Percentiles rank a stretch among this genome's conserved stretches.
Conservation (phyloP, 306 rosid genomes). For the Crataegus laevigata region DNA sequence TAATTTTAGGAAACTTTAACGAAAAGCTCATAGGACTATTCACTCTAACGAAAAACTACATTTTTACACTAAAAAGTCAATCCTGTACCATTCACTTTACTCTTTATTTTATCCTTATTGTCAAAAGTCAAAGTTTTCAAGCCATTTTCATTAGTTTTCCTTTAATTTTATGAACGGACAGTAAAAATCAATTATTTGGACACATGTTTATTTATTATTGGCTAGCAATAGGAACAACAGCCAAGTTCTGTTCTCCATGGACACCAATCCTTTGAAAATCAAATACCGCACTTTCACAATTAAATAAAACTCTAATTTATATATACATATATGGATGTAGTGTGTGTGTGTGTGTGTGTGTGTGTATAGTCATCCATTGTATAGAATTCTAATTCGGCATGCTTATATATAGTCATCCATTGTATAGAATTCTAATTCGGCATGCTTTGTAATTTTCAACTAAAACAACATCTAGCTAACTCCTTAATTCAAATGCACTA, state of each 20-base stretch:
- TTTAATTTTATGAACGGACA: not conserved
- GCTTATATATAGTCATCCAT: not conserved
- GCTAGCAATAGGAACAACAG: too few species aligned
- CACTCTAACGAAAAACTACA: too few species aligned
- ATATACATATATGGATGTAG: not conserved
- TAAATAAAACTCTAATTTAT: conserved; percentile 1
- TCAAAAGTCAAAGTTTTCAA: too few species aligned
- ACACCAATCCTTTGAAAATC: not conserved
- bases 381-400: not conserved
- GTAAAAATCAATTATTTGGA: too few species aligned
- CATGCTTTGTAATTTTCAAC: not conserved
- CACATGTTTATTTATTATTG: accelerated
- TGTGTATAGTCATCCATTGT: not conserved
- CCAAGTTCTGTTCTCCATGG: not conserved
- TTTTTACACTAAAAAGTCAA: too few species aligned
- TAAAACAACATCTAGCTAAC: not conserved
- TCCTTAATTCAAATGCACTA: not conserved
- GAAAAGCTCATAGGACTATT: too few species aligned
- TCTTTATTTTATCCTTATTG: too few species aligned
- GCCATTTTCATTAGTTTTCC: too few species aligned
- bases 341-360: too few species aligned
- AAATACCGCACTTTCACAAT: not conserved
- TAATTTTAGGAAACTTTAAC: not conserved
- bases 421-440: not conserved
- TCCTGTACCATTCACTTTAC: too few species aligned